Conservation (phyloP, 306 rosid genomes). For the Begonia peltatifolia region DNA sequence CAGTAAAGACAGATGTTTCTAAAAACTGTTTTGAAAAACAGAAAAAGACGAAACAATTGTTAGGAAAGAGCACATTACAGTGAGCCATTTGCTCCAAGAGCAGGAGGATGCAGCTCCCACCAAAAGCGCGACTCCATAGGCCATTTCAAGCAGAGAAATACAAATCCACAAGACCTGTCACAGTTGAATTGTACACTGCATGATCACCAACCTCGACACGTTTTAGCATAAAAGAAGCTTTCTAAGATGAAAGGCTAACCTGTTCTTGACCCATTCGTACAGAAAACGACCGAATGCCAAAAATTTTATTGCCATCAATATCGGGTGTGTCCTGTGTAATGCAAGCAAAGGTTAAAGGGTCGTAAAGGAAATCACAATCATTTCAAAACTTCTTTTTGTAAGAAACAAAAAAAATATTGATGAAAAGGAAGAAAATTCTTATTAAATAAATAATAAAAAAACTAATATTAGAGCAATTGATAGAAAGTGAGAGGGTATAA, state of each 20-base stretch:
- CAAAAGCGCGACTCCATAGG: slow-evolving; percentile 58
- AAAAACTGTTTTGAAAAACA: neutral
- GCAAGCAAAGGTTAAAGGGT: slow-evolving; percentile 2
- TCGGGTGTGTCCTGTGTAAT: slow-evolving; percentile 78
- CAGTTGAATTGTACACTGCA: neutral
- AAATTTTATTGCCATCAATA: slow-evolving; percentile 83
- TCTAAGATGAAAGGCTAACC: slow-evolving; percentile 25
- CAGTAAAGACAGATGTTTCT: too few species aligned
- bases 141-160: slow-evolving; percentile 71
- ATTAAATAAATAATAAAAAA: too few species aligned
- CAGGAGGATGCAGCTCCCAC: slow-evolving; percentile 63
- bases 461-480: too few species aligned
- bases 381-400: too few species aligned
- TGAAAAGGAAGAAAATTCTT: too few species aligned
- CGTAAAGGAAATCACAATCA: too few species aligned
- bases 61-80: slow-evolving; percentile 31
- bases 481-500: too few species aligned
- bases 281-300: slow-evolving; percentile 73
- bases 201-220: slow-evolving; percentile 4
- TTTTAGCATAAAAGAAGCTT: slow-evolving; percentile 12
- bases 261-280: slow-evolving; percentile 76
- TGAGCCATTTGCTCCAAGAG: slow-evolving; percentile 59
- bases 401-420: too few species aligned
- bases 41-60: neutral
- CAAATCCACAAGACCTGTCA: slow-evolving; percentile 87